phyloP scores from a whole-genome alignment of 2,329 filamentous ascomycete genomes.

The Colletotrichum sp. region DNA sequence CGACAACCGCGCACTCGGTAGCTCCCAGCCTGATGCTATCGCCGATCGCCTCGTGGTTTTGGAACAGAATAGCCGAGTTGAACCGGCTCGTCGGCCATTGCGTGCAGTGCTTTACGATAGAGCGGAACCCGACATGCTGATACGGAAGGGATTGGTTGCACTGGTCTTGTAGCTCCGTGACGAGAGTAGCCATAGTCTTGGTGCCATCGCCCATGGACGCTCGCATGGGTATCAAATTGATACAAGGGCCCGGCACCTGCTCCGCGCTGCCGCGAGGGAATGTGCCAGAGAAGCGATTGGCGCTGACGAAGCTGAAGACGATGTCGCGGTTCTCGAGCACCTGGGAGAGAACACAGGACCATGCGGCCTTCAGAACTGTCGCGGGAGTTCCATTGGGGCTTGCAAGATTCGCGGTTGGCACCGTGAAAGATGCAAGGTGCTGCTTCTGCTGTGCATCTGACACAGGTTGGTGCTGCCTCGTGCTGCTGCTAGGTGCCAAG shows the following conservation, averaged over 20 bases:
- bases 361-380: not conserved
- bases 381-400: not conserved
- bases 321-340: accelerated
- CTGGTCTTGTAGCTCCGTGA: not conserved
- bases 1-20: not conserved
- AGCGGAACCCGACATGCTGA: not conserved
- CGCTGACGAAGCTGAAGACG: not conserved
- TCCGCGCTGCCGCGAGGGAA: not conserved
- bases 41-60: not conserved
- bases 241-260: not conserved
- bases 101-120: not conserved
- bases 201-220: not conserved
- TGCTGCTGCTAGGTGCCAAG: not conserved
- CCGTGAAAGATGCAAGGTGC: not conserved
- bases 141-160: not conserved
- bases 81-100: not conserved
- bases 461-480: not conserved
- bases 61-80: not conserved
- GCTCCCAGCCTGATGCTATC: not conserved
- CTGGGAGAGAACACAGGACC: not conserved
- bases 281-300: not conserved
- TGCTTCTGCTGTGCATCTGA: accelerated
- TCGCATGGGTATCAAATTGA: not conserved
- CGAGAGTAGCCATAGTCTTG: not conserved
- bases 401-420: not conserved